Evolutionary conservation across 345 rosid genomes (phyloP).

Genomic region (Eucalyptus rudis): DNA sequence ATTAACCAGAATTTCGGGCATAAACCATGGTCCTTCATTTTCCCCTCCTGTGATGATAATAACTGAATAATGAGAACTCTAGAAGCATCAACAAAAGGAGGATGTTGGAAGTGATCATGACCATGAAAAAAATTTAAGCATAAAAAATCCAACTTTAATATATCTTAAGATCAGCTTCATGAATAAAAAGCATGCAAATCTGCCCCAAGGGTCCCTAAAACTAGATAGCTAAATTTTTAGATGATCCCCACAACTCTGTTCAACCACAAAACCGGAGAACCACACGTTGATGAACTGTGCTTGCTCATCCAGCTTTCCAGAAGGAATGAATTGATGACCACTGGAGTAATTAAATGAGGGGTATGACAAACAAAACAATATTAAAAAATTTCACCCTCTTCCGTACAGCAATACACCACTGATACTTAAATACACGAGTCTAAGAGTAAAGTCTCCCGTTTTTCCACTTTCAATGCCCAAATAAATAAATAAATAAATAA

Average conservation of each 20-base stretch:
- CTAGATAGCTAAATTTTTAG: not conserved
- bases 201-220: not conserved
- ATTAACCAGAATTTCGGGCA: conserved; percentile 81
- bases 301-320: not conserved
- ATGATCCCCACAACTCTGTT: not conserved
- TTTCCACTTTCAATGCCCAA: not conserved
- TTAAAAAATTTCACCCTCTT: not conserved
- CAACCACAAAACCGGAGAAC: not conserved
- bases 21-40: conserved; percentile 68
- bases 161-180: not conserved
- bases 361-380: not conserved
- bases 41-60: conserved; percentile 49
- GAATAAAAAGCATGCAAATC: not conserved
- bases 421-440: not conserved
- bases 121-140: not conserved
- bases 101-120: not conserved
- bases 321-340: not conserved
- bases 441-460: not conserved
- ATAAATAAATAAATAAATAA: not conserved
- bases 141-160: not conserved
- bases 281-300: not conserved
- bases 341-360: not conserved
- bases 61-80: not conserved
- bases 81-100: not conserved
- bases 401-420: not conserved